Evolutionary conservation across 129 eudicot species (phyloP), one percentile per base, ranked within the genome.

Genomic region (Lonicera japonica): DNA sequence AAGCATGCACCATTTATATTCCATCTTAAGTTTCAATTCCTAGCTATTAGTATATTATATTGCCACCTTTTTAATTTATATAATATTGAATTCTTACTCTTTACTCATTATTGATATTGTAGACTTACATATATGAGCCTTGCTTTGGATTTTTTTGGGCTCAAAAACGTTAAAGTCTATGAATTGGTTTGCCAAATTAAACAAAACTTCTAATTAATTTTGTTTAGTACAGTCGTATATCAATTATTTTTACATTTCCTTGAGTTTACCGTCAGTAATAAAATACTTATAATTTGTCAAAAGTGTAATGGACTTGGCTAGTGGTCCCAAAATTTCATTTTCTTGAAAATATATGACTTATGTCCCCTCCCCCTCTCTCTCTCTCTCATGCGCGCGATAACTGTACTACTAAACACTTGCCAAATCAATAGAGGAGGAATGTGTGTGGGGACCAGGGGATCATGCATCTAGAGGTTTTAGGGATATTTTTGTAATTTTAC

Each of bases 1-100:
- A 38, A 38, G 43, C 43, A 5, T 53, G 70, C 70, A 50, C 70
- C 70, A 47, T 51, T 65, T 38, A 65, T 65, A 65, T 23, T 22
- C 57, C 43, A 38, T 38, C 43, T 38, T n/a, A n/a, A n/a, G n/a
- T n/a, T 38, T 38, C 43, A 38, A 38, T 10, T 10, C 43, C 43
- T 4, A n/a, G n/a, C n/a, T n/a, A n/a, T n/a, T n/a, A n/a, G n/a
- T n/a, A 38, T 38, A 38, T 4, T 38, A 10, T 4, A 10, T 4
- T 38, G 43, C 43, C 43, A 38, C 43, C 43, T 38, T 38, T 10
- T 38, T 38, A 10, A 5, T 38, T 38, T 38, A 10, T 5, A 38
- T 38, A 38, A 4, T 38, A 38, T 10, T 4, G 5, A 4, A 38
- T 38, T 38, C 43, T 38, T 38, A 5, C 5, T n/a, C n/a, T n/a